A percentile compares a stretch with the other conserved stretches of the same genome.
Evolutionary conservation across 2,329 filamentous ascomycete species (phyloP).

Genomic region (Septoria petroselini): DNA sequence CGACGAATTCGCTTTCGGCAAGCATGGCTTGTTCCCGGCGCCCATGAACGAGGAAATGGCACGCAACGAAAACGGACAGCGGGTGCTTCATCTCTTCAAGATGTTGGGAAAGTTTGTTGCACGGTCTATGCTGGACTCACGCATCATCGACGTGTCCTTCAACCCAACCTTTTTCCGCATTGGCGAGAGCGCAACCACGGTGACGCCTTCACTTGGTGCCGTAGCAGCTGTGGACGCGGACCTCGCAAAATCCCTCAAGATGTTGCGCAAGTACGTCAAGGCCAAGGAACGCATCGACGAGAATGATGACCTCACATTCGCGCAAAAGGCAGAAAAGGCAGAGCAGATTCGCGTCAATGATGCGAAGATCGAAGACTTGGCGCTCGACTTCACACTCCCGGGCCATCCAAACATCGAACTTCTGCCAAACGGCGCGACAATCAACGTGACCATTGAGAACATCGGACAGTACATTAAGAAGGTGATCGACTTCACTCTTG

Average conservation of each 20-base stretch:
- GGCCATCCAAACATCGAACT: slow-evolving; percentile 87
- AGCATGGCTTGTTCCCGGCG: slow-evolving; percentile 83
- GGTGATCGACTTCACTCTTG: slow-evolving; percentile 87
- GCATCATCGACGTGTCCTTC: slow-evolving; percentile 96
- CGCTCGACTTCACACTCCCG: slow-evolving; percentile 90
- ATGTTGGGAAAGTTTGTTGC: slow-evolving; percentile 96
- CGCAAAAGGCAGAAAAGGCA: slow-evolving; percentile 68
- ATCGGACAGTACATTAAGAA: slow-evolving; percentile 84
- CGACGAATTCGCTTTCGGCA: slow-evolving; percentile 80
- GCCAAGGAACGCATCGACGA: slow-evolving; percentile 81
- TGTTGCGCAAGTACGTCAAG: slow-evolving; percentile 80
- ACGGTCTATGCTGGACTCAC: slow-evolving; percentile 94
- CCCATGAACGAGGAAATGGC: slow-evolving; percentile 80
- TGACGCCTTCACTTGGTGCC: slow-evolving; percentile 81
- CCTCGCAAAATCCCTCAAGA: slow-evolving; percentile 77
- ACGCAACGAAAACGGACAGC: slow-evolving; percentile 73
- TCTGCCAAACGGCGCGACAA: slow-evolving; percentile 68
- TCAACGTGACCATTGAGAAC: slow-evolving; percentile 80
- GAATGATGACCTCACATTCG: slow-evolving; percentile 60
- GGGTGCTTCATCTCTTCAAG: slow-evolving; percentile 83
- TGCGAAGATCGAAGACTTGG: slow-evolving; percentile 77
- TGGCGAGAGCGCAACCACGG: slow-evolving; percentile 63
- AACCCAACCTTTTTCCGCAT: slow-evolving; percentile 98
- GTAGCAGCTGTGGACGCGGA: slow-evolving; percentile 85
- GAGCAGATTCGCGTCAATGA: slow-evolving; percentile 71